Evolutionary conservation across 495 filamentous ascomycete genomes (phyloP).

Genomic region (Pseudotulostoma volvatum): DNA sequence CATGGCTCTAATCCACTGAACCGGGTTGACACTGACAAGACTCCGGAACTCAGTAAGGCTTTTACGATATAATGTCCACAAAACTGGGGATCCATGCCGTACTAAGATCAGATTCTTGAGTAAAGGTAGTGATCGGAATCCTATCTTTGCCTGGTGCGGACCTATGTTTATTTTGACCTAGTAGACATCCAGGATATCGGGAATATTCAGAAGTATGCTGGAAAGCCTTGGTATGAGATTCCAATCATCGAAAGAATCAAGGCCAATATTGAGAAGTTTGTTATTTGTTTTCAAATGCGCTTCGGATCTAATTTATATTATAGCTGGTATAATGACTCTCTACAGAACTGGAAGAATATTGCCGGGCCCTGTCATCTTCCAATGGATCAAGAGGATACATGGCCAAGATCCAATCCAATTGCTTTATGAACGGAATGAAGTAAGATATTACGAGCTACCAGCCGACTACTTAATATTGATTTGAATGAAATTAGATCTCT

Average conservation of each 20-base stretch:
- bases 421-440: neutral
- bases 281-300: neutral
- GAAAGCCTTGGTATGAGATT: neutral
- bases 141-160: too few relatives aligned
- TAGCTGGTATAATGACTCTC: neutral
- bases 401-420: neutral
- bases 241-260: neutral
- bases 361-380: neutral
- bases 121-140: too few relatives aligned
- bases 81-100: too few relatives aligned
- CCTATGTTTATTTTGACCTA: neutral
- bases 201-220: neutral
- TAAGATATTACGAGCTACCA: neutral
- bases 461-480: neutral
- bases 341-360: neutral
- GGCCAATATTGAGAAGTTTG: neutral
- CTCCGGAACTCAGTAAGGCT: too few relatives aligned
- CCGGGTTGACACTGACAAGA: too few relatives aligned
- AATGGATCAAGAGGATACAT: neutral
- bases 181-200: neutral
- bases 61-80: too few relatives aligned
- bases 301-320: neutral
- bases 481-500: neutral
- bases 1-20: too few relatives aligned
- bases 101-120: too few relatives aligned